Conservation (phyloP, 768 basidiomycete genomes). For the Pulveroboletus sp. region DNA sequence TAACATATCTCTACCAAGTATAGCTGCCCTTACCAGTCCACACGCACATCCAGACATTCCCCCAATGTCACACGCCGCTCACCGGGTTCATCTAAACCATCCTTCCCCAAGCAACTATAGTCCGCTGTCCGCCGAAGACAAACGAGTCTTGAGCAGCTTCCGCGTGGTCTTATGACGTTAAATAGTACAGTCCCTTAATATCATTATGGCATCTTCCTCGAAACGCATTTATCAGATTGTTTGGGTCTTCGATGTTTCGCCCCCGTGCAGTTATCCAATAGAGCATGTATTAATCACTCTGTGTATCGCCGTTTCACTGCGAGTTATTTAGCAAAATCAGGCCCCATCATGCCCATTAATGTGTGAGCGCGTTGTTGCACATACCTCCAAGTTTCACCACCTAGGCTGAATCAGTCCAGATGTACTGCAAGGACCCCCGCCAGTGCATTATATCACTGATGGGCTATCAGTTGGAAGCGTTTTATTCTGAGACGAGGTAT, state of each 20-base stretch:
- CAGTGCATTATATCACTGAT: background rate
- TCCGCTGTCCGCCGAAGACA: conserved; percentile 54
- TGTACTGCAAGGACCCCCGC: background rate
- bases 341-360: background rate
- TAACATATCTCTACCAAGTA: conserved; percentile 21
- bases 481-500: no score
- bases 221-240: background rate
- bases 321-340: no score
- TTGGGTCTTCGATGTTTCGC: background rate
- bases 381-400: no score
- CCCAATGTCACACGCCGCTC: conserved; percentile 1
- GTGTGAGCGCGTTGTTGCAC: background rate
- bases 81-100: conserved; percentile 18
- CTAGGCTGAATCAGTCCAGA: no score
- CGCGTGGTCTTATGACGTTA: conserved; percentile 45
- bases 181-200: background rate
- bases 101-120: conserved; percentile 32
- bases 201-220: background rate
- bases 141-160: conserved; percentile 54
- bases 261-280: conserved; percentile 2
- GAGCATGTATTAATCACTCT: conserved; percentile 3
- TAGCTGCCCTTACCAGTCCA: conserved; percentile 15
- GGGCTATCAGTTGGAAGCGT: no score
- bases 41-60: conserved; percentile 3
- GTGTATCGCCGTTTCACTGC: background rate